A percentile compares a stretch with the other conserved stretches of the same genome.
These are phyloP conservation scores for Sextonia rubra DNA, from an alignment of 164 flowering plant genomes.

Conservation along the genomic window DNA sequence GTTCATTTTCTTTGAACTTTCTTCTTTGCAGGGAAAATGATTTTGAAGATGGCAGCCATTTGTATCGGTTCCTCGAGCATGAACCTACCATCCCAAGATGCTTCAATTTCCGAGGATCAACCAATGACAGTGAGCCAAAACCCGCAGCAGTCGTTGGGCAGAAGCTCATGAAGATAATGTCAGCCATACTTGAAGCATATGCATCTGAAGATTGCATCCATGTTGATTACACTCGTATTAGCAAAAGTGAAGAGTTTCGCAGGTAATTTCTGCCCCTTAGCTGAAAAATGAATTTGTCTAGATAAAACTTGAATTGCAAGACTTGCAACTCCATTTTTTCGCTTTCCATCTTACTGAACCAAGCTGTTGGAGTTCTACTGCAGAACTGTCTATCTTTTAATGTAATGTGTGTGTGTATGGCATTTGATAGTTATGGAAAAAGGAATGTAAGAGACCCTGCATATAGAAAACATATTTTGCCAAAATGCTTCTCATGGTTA, in stretches of 20 bases:
- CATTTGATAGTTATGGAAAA: no score
- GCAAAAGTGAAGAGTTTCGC: conserved; percentile 88
- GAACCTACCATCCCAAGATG: conserved; percentile 70
- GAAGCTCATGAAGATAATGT: conserved; percentile 69
- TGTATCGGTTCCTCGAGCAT: conserved; percentile 89
- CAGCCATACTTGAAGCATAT: conserved; percentile 83
- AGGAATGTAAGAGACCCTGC: no score
- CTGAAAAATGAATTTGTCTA: background rate
- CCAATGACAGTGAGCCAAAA: conserved; percentile 70
- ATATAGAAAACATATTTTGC: no score
- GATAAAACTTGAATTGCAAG: no score
- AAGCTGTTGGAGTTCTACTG: no score
- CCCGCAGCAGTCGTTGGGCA: conserved; percentile 44
- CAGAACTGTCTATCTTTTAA: no score
- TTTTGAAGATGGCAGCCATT: conserved; percentile 82
- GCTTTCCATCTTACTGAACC: no score
- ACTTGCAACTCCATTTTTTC: no score
- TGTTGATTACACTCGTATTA: conserved; percentile 60
- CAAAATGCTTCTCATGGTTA: no score
- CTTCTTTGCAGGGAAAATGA: conserved; percentile 54
- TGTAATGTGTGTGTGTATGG: no score
- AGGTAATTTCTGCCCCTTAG: conserved; percentile 36
- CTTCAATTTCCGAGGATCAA: conserved; percentile 64
- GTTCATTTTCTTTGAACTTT: background rate
- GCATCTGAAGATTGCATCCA: conserved; percentile 76